Conservation (phyloP, 148 eudicot species). For the Rhododendron williamsianum region DNA sequence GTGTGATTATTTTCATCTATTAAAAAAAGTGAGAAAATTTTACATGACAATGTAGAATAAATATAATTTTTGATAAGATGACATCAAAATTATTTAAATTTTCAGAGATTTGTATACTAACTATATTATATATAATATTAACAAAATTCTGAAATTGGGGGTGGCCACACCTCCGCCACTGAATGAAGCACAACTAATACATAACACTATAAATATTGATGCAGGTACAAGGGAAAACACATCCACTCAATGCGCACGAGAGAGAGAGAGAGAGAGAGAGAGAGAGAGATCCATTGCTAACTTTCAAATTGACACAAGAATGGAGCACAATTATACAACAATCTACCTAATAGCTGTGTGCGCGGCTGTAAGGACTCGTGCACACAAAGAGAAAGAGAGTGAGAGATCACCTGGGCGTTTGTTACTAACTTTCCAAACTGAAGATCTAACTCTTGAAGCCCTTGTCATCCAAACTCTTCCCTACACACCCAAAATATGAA, state of each 20-base stretch:
- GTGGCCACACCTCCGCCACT: too few species aligned
- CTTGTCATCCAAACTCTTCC: constrained; percentile 66
- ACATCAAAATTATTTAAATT: too few species aligned
- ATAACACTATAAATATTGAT: background rate
- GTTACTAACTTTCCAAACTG: constrained; percentile 80
- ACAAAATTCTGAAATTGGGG: too few species aligned
- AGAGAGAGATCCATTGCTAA: background rate
- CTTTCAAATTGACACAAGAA: background rate
- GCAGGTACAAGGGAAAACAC: background rate
- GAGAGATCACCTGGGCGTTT: constrained; percentile 69
- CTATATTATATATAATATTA: too few species aligned
- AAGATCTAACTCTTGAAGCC: constrained; percentile 78
- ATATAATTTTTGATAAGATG: too few species aligned
- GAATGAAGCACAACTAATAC: background rate
- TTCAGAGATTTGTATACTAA: too few species aligned
- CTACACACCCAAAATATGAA: constrained; percentile 28
- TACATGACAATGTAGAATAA: too few species aligned
- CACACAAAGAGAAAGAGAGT: background rate
- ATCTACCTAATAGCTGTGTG: background rate
- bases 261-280: background rate
- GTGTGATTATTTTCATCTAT: too few species aligned
- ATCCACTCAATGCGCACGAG: background rate
- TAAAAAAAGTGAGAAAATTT: too few species aligned
- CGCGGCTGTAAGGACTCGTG: background rate
- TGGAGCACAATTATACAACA: background rate